Evolutionary conservation across 2,329 filamentous ascomycete genomes (phyloP).

Genomic region (Exophiala viscosa): DNA sequence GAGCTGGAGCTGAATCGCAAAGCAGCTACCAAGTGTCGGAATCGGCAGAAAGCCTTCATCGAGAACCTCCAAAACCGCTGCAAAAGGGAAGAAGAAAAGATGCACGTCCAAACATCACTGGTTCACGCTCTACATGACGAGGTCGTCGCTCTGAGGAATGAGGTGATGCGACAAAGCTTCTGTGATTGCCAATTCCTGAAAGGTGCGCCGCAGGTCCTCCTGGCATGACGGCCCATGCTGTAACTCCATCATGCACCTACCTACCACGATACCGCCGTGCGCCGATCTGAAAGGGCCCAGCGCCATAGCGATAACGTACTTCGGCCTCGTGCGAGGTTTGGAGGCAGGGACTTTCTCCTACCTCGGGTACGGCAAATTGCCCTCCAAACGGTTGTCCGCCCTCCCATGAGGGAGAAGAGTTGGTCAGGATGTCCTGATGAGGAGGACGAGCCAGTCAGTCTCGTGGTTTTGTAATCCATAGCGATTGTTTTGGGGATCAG

Average conservation of each 20-base stretch:
- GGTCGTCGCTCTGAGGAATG: slow-evolving; percentile 14
- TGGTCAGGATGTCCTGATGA: too few species aligned
- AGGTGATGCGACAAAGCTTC: slow-evolving; percentile 20
- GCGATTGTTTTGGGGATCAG: too few species aligned
- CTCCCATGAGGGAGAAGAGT: too few species aligned
- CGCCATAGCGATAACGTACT: too few species aligned
- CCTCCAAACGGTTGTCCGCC: too few species aligned
- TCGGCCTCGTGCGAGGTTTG: too few species aligned
- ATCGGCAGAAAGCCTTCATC: slow-evolving; percentile 18
- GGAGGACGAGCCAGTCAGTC: too few species aligned
- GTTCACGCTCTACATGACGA: slow-evolving; percentile 21
- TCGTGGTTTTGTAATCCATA: too few species aligned
- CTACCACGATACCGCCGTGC: neutral
- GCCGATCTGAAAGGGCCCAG: too few species aligned
- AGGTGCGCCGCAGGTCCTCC: neutral
- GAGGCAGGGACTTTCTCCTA: too few species aligned
- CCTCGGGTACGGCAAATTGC: too few species aligned
- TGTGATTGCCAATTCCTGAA: slow-evolving; percentile 10
- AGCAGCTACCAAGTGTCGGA: slow-evolving; percentile 22
- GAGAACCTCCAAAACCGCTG: slow-evolving; percentile 19
- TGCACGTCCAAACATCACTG: slow-evolving; percentile 19
- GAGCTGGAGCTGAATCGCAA: slow-evolving; percentile 24
- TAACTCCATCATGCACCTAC: neutral
- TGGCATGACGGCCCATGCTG: neutral
- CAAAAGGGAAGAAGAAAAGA: slow-evolving; percentile 16